Percentiles rank a stretch among this genome's conserved stretches.
Evolutionary conservation across 2,329 filamentous ascomycete species (phyloP).

Genomic region (Raffaelea arxii): DNA sequence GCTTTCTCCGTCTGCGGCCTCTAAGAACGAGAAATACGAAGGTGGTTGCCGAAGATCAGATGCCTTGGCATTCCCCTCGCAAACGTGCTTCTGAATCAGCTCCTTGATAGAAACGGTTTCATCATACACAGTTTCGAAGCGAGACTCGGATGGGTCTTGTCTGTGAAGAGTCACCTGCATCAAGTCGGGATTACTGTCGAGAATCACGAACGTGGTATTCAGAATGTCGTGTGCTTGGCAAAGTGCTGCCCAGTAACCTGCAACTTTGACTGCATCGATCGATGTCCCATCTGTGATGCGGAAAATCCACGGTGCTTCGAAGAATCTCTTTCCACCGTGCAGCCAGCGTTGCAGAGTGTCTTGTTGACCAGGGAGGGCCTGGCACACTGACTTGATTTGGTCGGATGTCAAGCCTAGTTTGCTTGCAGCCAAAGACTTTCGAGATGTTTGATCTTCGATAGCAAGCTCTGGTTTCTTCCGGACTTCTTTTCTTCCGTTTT

Average conservation of each 20-base stretch:
- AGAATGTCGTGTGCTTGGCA: not conserved
- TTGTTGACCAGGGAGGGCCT: conserved; percentile 14
- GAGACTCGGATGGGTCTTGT: not conserved
- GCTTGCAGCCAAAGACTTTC: not conserved
- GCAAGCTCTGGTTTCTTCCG: not conserved
- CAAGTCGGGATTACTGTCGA: not conserved
- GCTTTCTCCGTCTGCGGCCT: conserved; percentile 13
- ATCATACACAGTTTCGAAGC: not conserved
- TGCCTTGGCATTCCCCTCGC: not conserved
- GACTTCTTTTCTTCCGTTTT: not conserved
- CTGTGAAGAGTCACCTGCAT: conserved; percentile 2
- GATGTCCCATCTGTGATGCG: conserved; percentile 8
- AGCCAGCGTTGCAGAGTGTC: conserved; percentile 14
- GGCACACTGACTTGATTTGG: conserved; percentile 11
- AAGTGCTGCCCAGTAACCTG: not conserved
- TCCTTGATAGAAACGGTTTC: not conserved
- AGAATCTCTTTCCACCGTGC: conserved; percentile 16
- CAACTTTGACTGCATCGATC: conserved; percentile 3
- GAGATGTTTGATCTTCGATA: not conserved
- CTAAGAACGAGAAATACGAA: conserved; percentile 11
- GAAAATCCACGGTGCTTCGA: conserved; percentile 18
- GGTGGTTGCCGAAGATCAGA: conserved; percentile 11
- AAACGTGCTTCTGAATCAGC: not conserved
- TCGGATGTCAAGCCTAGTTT: not conserved
- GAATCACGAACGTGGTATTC: not conserved